These are phyloP conservation scores for Penicillium pulvis DNA, from an alignment of 495 filamentous ascomycete species.

Conservation along the genomic window DNA sequence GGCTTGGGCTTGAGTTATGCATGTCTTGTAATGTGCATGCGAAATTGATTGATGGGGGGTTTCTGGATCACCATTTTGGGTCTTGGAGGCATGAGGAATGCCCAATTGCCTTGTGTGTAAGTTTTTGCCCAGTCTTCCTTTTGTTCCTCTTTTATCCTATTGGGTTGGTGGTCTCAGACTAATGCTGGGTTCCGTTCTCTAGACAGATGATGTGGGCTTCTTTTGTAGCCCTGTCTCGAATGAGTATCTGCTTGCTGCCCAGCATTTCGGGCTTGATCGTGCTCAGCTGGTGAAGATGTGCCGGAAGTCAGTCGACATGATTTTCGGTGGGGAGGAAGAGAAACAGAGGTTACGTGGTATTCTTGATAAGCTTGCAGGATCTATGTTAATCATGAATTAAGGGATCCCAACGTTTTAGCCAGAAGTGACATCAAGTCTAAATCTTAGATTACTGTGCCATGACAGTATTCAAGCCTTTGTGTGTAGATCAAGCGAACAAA, in stretches of 20 bases:
- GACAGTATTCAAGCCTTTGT: too few relatives aligned
- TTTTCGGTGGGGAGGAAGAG: constrained; percentile 66
- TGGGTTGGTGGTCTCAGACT: not conserved
- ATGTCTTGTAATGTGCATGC: constrained; percentile 81
- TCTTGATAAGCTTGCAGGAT: constrained; percentile 37
- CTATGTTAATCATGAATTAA: not conserved
- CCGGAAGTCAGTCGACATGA: constrained; percentile 57
- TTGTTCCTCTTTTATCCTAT: constrained; percentile 10
- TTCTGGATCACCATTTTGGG: constrained; percentile 74
- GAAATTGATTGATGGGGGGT: constrained; percentile 68
- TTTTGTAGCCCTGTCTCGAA: constrained; percentile 79
- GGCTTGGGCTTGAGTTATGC: constrained; percentile 73
- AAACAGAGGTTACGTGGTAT: constrained; percentile 57
- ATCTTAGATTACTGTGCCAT: not conserved
- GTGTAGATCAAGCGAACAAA: not conserved
- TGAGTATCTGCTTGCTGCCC: constrained; percentile 72
- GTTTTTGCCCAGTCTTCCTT: constrained; percentile 27
- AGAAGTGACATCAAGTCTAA: not conserved
- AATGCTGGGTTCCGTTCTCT: constrained; percentile 9
- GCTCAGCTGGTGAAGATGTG: constrained; percentile 59
- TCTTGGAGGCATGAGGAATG: constrained; percentile 58
- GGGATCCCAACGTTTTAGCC: not conserved
- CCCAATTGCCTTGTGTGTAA: constrained; percentile 60
- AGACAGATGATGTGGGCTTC: constrained; percentile 89
- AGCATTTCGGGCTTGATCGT: constrained; percentile 65